These are phyloP conservation scores for Phycomyces nitens DNA, from an alignment of 192 early-diverging fungal genomes.

Conservation along the genomic window DNA sequence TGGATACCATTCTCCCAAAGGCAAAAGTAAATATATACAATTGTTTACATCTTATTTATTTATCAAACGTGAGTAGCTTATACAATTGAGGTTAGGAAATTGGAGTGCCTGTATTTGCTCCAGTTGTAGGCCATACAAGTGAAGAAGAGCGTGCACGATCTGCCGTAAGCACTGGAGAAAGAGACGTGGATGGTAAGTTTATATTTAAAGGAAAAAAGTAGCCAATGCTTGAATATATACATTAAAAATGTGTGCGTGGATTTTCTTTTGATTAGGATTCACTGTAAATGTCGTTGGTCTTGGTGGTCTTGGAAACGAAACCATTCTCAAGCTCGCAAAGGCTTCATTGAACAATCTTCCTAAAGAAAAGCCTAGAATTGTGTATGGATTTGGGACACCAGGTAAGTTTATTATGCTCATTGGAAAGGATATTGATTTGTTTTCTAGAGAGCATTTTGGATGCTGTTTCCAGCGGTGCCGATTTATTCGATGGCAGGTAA, in stretches of 20 bases:
- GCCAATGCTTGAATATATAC: not conserved
- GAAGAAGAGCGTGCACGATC: slow-evolving; percentile 47
- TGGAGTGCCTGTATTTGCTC: slow-evolving; percentile 45
- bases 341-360: slow-evolving; percentile 48
- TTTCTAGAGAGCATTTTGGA: slow-evolving; percentile 45
- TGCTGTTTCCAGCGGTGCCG: slow-evolving; percentile 55
- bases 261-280: slow-evolving; percentile 39
- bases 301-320: slow-evolving; percentile 16
- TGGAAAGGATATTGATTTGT: too few relatives aligned
- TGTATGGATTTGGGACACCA: slow-evolving; percentile 50
- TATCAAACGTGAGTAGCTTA: not conserved
- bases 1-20: slow-evolving; percentile 38
- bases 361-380: slow-evolving; percentile 49
- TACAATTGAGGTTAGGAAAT: slow-evolving; percentile 8
- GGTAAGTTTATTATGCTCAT: slow-evolving; percentile 35
- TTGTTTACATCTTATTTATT: not conserved
- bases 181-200: slow-evolving; percentile 37
- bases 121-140: slow-evolving; percentile 41
- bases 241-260: not conserved
- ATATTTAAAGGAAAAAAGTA: not conserved
- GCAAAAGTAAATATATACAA: slow-evolving; percentile 21
- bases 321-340: slow-evolving; percentile 33
- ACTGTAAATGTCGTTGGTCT: slow-evolving; percentile 43
- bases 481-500: slow-evolving; percentile 63
- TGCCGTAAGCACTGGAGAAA: slow-evolving; percentile 39